phyloP scores from a whole-genome alignment of 148 eudicot genomes.

The Nepenthes gracilis region DNA sequence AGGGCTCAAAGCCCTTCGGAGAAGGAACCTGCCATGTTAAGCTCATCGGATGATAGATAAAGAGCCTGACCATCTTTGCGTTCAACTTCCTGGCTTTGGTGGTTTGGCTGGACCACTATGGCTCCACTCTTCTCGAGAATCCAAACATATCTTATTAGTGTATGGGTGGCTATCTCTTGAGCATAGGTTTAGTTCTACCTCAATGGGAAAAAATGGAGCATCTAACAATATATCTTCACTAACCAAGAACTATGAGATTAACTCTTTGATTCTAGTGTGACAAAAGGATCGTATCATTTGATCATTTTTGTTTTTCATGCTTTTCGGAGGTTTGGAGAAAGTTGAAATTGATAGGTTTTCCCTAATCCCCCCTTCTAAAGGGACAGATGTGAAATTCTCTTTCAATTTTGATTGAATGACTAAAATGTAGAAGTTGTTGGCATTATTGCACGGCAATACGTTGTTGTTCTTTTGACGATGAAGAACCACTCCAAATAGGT shows the following conservation, averaged over 20 bases:
- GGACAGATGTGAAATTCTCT: neutral
- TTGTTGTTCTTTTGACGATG: too few relatives aligned
- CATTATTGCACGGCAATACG: too few relatives aligned
- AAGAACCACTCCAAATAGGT: too few relatives aligned
- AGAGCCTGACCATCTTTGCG: too few relatives aligned
- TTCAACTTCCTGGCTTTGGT: too few relatives aligned
- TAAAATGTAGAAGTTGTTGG: too few relatives aligned
- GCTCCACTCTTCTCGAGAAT: constrained; percentile 5
- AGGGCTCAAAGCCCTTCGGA: too few relatives aligned
- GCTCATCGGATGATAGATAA: too few relatives aligned
- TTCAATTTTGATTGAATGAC: neutral
- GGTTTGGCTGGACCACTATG: neutral
- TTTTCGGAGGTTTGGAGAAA: constrained; percentile 3
- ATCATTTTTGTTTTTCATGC: constrained; percentile 1
- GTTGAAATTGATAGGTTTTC: constrained; percentile 2
- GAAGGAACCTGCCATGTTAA: too few relatives aligned
- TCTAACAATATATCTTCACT: constrained; percentile 9
- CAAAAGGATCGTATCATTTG: neutral
- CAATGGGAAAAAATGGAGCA: constrained; percentile 8
- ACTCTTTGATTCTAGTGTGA: constrained; percentile 5
- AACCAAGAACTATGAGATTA: constrained; percentile 3
- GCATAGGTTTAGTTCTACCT: constrained; percentile 5
- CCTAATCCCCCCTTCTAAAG: constrained; percentile 1
- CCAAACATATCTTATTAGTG: constrained; percentile 4
- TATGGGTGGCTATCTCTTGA: constrained; percentile 8